These are phyloP conservation scores for Geotrichum candidum DNA, from an alignment of 1,139 yeast genomes.

Conservation along the genomic window DNA sequence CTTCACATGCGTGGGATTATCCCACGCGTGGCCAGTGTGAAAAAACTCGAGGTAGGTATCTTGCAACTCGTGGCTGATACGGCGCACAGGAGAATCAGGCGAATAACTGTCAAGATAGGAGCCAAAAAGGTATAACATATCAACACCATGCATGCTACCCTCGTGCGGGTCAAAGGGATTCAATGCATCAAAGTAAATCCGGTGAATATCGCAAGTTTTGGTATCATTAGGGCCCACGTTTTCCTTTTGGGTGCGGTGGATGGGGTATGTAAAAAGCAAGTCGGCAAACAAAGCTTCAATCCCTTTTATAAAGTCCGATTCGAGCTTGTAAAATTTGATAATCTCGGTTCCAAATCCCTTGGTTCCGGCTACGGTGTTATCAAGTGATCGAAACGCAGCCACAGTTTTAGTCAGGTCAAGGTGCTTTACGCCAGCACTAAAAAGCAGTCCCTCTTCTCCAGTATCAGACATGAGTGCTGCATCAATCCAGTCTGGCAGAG, in stretches of 20 bases:
- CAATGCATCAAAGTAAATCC: conserved; percentile 15
- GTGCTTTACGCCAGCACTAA: conserved; percentile 3
- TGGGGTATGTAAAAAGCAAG: conserved; percentile 13
- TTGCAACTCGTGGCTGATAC: conserved; percentile 5
- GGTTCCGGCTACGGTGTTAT: not conserved
- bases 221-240: not conserved
- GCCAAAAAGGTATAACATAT: conserved; percentile 15
- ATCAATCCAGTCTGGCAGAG: conserved; percentile 12
- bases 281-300: conserved; percentile 12
- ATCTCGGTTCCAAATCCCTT: not conserved
- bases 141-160: conserved; percentile 17
- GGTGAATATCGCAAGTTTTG: not conserved
- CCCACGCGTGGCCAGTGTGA: conserved; percentile 7
- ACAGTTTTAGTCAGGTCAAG: not conserved
- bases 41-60: conserved; percentile 11
- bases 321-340: not conserved
- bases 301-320: conserved; percentile 1
- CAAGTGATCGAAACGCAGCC: not conserved
- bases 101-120: conserved; percentile 5
- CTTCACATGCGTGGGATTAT: not conserved
- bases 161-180: conserved; percentile 11
- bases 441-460: conserved; percentile 13
- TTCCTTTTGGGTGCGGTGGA: not conserved
- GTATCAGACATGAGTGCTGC: conserved; percentile 21
- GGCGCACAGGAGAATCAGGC: not conserved